Conservation (phyloP, 2,329 filamentous ascomycete genomes). For the Cladosporium sp. region DNA sequence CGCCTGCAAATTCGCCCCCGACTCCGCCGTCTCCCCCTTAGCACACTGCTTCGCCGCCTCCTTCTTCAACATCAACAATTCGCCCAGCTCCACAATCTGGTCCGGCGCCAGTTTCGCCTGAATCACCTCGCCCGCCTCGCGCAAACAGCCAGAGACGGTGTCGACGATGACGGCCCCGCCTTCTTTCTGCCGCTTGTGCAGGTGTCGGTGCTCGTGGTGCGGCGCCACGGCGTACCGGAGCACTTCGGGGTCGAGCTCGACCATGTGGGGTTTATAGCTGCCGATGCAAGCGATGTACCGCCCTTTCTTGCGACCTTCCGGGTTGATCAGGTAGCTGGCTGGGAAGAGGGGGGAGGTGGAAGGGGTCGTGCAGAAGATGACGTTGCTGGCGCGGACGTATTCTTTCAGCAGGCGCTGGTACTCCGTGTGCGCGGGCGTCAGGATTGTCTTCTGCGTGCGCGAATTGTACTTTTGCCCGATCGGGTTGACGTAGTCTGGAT, state of each 20-base stretch:
- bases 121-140: conserved; percentile 82
- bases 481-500: conserved; percentile 30
- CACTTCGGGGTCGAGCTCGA: conserved; percentile 74
- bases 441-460: conserved; percentile 58
- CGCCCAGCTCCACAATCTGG: conserved; percentile 82
- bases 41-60: conserved; percentile 41
- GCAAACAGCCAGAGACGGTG: conserved; percentile 71
- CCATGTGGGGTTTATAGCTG: conserved; percentile 67
- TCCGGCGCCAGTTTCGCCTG: conserved; percentile 67
- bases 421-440: conserved; percentile 68
- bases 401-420: conserved; percentile 63
- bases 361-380: conserved; percentile 86
- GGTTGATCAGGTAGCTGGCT: conserved; percentile 63
- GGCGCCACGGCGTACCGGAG: conserved; percentile 58
- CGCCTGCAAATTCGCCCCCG: conserved; percentile 30
- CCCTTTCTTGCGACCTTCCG: conserved; percentile 65
- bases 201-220: conserved; percentile 51
- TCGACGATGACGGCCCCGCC: conserved; percentile 59
- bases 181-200: conserved; percentile 58
- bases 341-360: conserved; percentile 72
- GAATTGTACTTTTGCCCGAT: conserved; percentile 35
- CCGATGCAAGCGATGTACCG: conserved; percentile 69
- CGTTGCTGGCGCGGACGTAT: conserved; percentile 66
- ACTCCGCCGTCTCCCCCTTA: conserved; percentile 21
- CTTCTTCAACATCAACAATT: conserved; percentile 63